These are phyloP conservation scores for Ganoderma leucocontextum DNA, from an alignment of 1,284 basidiomycete species.

Conservation along the genomic window DNA sequence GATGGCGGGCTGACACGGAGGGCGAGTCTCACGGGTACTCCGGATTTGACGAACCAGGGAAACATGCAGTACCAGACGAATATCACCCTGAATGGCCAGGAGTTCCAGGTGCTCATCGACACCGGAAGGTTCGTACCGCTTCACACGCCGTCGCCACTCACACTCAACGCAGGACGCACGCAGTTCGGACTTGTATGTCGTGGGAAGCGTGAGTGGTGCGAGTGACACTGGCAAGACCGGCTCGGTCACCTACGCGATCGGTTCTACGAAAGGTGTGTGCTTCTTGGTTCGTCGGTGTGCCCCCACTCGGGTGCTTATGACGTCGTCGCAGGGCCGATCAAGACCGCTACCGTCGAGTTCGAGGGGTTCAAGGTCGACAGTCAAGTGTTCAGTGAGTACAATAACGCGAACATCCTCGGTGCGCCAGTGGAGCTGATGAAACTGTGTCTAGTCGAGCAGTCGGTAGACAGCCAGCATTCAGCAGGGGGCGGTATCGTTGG, in stretches of 20 bases:
- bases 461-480: slow-evolving; percentile 36
- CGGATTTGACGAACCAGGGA: slow-evolving; percentile 48
- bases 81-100: slow-evolving; percentile 57
- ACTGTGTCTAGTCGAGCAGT: slow-evolving; percentile 35
- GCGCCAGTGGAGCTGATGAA: neutral
- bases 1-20: slow-evolving; percentile 29
- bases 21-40: slow-evolving; percentile 32
- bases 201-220: slow-evolving; percentile 53
- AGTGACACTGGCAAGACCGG: slow-evolving; percentile 52
- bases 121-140: slow-evolving; percentile 64
- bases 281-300: neutral
- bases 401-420: neutral
- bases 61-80: slow-evolving; percentile 63
- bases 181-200: slow-evolving; percentile 69
- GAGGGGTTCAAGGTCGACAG: slow-evolving; percentile 59
- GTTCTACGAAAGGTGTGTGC: slow-evolving; percentile 52
- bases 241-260: slow-evolving; percentile 59
- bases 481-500: slow-evolving; percentile 47
- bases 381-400: slow-evolving; percentile 70
- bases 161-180: neutral
- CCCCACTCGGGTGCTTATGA: neutral
- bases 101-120: slow-evolving; percentile 63
- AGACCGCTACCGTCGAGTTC: slow-evolving; percentile 60
- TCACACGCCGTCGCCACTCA: neutral
- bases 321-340: slow-evolving; percentile 53